Conservation (phyloP, 257 asterid genomes). For the Marsdenia floribunda region DNA sequence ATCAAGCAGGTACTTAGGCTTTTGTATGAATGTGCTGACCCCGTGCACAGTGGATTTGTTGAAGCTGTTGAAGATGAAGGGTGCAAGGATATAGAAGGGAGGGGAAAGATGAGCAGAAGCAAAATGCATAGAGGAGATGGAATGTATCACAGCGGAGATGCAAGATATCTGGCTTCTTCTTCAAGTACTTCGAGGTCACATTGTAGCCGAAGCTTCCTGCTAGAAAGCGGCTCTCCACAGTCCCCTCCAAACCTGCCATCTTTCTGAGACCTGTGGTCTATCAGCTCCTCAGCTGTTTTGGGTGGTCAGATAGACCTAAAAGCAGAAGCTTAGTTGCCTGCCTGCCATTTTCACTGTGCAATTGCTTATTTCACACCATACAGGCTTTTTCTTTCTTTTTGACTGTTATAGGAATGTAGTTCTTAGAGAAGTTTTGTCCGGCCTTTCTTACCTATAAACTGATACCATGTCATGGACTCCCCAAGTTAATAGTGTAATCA, state of each 20-base stretch:
- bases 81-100: constrained; percentile 35
- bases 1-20: constrained; percentile 86
- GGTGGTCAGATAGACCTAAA: neutral
- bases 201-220: constrained; percentile 75
- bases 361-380: neutral
- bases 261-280: constrained; percentile 20
- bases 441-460: neutral
- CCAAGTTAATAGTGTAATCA: neutral
- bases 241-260: constrained; percentile 55
- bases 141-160: constrained; percentile 53
- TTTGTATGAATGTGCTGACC: constrained; percentile 69
- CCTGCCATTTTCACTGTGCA: neutral
- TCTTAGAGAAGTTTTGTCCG: neutral
- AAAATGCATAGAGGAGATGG: constrained; percentile 33
- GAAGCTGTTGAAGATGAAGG: constrained; percentile 72
- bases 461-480: neutral
- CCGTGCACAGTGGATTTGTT: constrained; percentile 62
- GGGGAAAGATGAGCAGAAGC: constrained; percentile 55
- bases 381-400: neutral
- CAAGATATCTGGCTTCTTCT: constrained; percentile 70
- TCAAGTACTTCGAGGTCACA: constrained; percentile 83
- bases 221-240: constrained; percentile 66
- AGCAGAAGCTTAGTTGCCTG: neutral
- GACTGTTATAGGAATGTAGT: neutral
- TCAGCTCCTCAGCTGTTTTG: neutral